These are phyloP conservation scores for Triangularia verruculosa DNA, from an alignment of 2,329 filamentous ascomycete species.

Conservation along the genomic window DNA sequence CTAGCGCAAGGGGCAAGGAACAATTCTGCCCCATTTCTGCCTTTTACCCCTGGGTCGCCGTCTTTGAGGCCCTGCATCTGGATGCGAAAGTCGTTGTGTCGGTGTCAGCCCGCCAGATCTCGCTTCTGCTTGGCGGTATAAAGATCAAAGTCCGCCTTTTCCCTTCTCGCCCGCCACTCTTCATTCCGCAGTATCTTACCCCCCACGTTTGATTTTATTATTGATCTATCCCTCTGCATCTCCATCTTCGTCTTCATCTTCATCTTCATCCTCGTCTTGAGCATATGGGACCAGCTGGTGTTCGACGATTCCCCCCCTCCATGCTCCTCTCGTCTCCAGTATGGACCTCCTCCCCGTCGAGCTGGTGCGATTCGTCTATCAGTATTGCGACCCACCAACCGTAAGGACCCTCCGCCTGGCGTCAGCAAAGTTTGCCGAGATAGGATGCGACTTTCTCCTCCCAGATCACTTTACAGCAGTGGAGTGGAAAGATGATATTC, in stretches of 20 bases:
- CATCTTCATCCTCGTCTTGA: not conserved
- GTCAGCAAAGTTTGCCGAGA: conserved; percentile 38
- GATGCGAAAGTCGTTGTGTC: not conserved
- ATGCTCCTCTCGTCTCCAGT: conserved; percentile 16
- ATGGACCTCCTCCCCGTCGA: conserved; percentile 33
- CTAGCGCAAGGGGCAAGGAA: conserved; percentile 19
- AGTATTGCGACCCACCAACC: conserved; percentile 38
- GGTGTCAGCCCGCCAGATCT: conserved; percentile 6
- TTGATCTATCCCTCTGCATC: not conserved
- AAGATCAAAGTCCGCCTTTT: conserved; percentile 12
- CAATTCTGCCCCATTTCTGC: not conserved
- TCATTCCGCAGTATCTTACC: not conserved
- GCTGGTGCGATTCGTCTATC: conserved; percentile 40
- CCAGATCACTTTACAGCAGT: conserved; percentile 41
- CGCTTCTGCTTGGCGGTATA: conserved; percentile 6
- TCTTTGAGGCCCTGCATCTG: not conserved
- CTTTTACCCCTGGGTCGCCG: not conserved
- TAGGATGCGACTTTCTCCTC: conserved; percentile 44
- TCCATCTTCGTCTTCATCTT: not conserved
- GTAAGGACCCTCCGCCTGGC: conserved; percentile 42
- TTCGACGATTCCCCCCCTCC: not conserved
- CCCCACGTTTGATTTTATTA: not conserved
- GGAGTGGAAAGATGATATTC: conserved; percentile 45
- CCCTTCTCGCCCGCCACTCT: conserved; percentile 2
- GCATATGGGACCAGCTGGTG: not conserved